phyloP scores from a whole-genome alignment of 495 filamentous ascomycete genomes.

The Podospora comata region DNA sequence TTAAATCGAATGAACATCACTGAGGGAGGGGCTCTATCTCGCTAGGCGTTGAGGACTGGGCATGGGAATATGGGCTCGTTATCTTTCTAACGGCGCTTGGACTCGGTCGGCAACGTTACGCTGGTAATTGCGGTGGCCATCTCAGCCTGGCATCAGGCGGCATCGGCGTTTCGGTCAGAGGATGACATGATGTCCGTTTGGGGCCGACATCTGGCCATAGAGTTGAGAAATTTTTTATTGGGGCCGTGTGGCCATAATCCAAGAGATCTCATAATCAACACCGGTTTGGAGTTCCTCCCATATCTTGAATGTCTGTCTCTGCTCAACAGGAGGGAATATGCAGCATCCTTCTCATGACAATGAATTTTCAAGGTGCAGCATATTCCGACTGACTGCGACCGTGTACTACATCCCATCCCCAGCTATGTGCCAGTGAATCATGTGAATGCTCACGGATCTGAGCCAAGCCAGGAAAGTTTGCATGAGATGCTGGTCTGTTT shows the following conservation, averaged over 20 bases:
- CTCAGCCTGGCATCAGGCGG: neutral
- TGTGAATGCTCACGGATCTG: neutral
- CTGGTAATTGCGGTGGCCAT: neutral
- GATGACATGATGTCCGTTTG: constrained; percentile 23
- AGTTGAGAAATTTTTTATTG: neutral
- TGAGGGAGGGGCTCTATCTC: neutral
- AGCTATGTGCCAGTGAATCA: neutral
- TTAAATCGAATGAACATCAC: constrained; percentile 26
- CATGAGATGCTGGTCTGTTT: neutral
- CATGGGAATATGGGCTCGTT: neutral
- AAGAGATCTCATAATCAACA: neutral
- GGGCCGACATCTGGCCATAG: neutral
- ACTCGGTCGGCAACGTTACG: constrained; percentile 13
- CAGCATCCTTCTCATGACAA: neutral
- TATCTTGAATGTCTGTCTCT: neutral
- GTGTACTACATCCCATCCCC: neutral
- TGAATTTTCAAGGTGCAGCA: neutral
- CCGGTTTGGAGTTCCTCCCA: neutral
- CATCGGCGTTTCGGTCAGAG: constrained; percentile 21
- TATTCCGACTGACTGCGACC: neutral
- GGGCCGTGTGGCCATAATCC: neutral
- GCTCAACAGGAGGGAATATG: neutral
- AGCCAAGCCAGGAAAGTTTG: neutral
- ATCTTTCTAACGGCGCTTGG: constrained; percentile 13
- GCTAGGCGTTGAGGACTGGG: neutral